Base-by-base conservation (phyloP, 441 rosid genomes). In the Cnidoscolus chayamansa region DNA sequence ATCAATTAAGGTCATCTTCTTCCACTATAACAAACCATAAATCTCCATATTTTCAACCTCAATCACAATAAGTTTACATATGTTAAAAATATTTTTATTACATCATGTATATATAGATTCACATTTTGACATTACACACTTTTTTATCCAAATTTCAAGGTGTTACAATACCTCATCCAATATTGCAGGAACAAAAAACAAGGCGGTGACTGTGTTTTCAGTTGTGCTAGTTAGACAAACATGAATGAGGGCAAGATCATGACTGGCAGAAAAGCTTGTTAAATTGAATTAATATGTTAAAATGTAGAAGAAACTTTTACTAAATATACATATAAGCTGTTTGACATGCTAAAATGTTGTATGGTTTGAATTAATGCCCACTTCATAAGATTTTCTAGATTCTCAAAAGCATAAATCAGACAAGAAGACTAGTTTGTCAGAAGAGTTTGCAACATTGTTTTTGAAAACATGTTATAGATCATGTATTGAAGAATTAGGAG, bases 231-330 rank as follows among this genome's bases (percentile, higher is more conserved):
- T 13, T 48, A 16, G 55, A 49, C 37, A 45, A 49, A 63, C 51
- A 63, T 65, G 37, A 65, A 65, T 20, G 68, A 65, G n/a, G 9
- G 31, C 32, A 5, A 63, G 51, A 7, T 43, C 67, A 45, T n/a
- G 30, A 63, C 12, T 20, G 55, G 55, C 4, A 32, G 35, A 65
- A 47, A 53, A 5, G n/a, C 13, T 20, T 48, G 56, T 30, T 65
- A 30, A 63, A 43, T 19, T 15, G 55, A 20, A 48, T 5, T 13
- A 25, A 15, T 49, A 16, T 16, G 45, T 58, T 50, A 32, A 53
- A 49, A 25, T 66, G 50, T 49, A 30, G 58, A 32, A 60, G 43
- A 4, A 35, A 6, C 37, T 8, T 40, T 9, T 49, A 16, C 70
- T 66, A 66, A 49, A 16, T 20, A 25, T 32, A 32, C 0, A 61